These are phyloP conservation scores for Maudiozyma barnettii DNA, from an alignment of 805 yeast species.

Conservation along the genomic window DNA sequence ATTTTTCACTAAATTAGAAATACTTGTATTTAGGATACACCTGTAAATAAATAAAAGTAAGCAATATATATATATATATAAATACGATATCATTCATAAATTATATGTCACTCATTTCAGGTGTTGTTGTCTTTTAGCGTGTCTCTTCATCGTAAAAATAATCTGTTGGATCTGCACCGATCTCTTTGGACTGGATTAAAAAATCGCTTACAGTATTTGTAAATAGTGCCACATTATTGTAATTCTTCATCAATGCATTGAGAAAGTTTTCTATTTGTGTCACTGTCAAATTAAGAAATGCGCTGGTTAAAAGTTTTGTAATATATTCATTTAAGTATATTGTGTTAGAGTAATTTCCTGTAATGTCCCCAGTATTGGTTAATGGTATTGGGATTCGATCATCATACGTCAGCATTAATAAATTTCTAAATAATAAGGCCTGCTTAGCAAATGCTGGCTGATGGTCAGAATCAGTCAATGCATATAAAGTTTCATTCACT, in stretches of 20 bases:
- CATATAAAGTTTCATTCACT: conserved; percentile 77
- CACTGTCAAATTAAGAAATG: conserved; percentile 75
- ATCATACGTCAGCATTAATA: conserved; percentile 67
- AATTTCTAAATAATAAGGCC: conserved; percentile 65
- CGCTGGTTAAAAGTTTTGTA: conserved; percentile 62
- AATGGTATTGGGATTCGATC: conserved; percentile 62
- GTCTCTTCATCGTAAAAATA: conserved; percentile 85
- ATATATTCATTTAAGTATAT: conserved; percentile 67
- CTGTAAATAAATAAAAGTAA: background rate
- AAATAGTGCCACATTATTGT: conserved; percentile 61
- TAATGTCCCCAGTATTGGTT: conserved; percentile 62
- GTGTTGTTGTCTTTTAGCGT: conserved; percentile 31
- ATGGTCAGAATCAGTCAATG: conserved; percentile 88
- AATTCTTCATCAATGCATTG: conserved; percentile 57
- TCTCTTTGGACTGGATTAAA: conserved; percentile 85
- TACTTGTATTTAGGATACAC: background rate
- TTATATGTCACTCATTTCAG: background rate
- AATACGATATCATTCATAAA: background rate
- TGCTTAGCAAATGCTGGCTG: conserved; percentile 86
- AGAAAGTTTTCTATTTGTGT: conserved; percentile 74
- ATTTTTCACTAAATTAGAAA: background rate
- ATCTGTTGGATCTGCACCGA: conserved; percentile 88
- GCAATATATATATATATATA: background rate
- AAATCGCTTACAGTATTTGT: conserved; percentile 80
- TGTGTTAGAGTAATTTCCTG: conserved; percentile 67